Evolutionary conservation across 495 filamentous ascomycete species (phyloP).

Genomic region (Apiosordaria backusii): DNA sequence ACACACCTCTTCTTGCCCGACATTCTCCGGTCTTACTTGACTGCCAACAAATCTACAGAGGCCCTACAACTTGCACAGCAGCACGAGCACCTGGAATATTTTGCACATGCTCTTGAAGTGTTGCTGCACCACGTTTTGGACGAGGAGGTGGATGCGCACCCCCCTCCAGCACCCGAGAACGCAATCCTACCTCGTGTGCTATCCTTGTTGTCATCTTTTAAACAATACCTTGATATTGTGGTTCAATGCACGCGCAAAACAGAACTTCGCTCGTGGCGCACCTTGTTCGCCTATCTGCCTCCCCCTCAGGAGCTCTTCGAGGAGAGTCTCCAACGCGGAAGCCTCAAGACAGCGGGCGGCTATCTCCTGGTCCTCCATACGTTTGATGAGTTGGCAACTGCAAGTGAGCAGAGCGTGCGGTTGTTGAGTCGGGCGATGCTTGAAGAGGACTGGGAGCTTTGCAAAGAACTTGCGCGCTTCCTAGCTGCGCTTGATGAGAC

Average conservation of each 20-base stretch:
- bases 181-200: constrained; percentile 84
- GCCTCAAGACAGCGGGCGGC: constrained; percentile 92
- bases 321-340: constrained; percentile 74
- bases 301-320: constrained; percentile 89
- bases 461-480: constrained; percentile 91
- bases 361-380: constrained; percentile 95
- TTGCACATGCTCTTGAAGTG: constrained; percentile 87
- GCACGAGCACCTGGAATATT: constrained; percentile 82
- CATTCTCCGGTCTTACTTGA: constrained; percentile 72
- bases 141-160: constrained; percentile 75
- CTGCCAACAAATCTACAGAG: constrained; percentile 64
- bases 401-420: constrained; percentile 76
- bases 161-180: constrained; percentile 58
- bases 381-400: constrained; percentile 77
- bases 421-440: constrained; percentile 77
- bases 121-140: constrained; percentile 91
- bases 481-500: constrained; percentile 86
- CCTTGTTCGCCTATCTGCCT: constrained; percentile 84
- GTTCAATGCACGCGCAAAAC: constrained; percentile 98
- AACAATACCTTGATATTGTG: constrained; percentile 87
- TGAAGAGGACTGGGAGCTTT: constrained; percentile 92
- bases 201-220: constrained; percentile 84
- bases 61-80: constrained; percentile 75
- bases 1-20: constrained; percentile 89
- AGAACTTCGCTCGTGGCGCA: constrained; percentile 90